Base-by-base conservation (phyloP, 1,284 basidiomycete genomes). In the Ustilago vetiveriae region DNA sequence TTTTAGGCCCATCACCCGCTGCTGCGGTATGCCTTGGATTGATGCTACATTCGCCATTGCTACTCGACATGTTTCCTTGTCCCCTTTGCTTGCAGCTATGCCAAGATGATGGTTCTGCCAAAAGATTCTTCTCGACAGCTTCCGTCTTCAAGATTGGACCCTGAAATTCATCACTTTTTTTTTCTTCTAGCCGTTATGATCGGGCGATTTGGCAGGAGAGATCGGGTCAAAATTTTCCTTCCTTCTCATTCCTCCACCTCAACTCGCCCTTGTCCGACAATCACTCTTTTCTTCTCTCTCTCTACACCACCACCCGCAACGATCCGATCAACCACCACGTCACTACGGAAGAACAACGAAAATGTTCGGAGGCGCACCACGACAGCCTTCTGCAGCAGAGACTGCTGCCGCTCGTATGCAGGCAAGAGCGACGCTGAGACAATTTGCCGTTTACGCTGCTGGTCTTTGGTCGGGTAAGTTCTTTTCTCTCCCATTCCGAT, bases 351-450 rank as follows among this genome's bases (percentile, higher is more conserved):
- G n/a, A n/a, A n/a, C n/a, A n/a, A n/a, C n/a, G n/a, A n/a, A n/a
- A n/a, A 71, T 71, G 68, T 71, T 71, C 46, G 68, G 68, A 50
- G 68, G 68, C 35, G 58, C 57, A 6, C 67, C 67, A 26, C 35
- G 46, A n/a, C 52, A 64, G 53, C 68, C 63, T 5, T 42, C 37
- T 14, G 38, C 68, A 13, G 38, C 40, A 16, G 68, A 71, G 37
- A 41, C 57, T 8, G 68, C 68, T 22, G 53, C 47, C 4, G 68
- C 63, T 8, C 57, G 57, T 11, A 17, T 66, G 14, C 56, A 60
- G 35, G 58, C 62, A 3, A 36, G 68, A 13, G 43, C 46, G 36
- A 71, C 68, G 16, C 41, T 71, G 37, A 43, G 35, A 14, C 42
- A 49, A 22, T 60, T 65, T 35, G 63, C 52, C 5, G 24, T 58